Percentiles rank a stretch among this genome's conserved stretches.
phyloP scores from a whole-genome alignment of 768 basidiomycete species.

The Calocybe cyanea region DNA sequence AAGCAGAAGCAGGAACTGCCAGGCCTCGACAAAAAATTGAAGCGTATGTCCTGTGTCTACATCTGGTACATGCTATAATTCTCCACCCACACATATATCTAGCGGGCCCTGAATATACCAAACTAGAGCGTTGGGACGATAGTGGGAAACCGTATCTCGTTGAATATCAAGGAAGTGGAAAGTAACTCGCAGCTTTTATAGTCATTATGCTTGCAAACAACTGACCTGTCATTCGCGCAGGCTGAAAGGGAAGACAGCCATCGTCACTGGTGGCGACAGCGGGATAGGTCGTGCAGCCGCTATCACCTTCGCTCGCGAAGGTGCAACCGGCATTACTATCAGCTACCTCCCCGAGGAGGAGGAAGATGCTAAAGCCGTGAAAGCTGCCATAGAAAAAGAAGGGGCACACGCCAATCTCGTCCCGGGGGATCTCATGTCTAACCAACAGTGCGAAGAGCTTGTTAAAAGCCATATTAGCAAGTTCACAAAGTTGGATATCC shows the following conservation, averaged over 20 bases:
- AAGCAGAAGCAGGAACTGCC: conserved; percentile 46
- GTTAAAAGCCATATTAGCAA: conserved; percentile 43
- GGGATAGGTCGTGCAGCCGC: conserved; percentile 52
- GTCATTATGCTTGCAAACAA: background rate
- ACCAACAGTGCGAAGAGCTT: conserved; percentile 36
- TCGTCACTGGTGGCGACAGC: conserved; percentile 37
- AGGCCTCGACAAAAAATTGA: conserved; percentile 44
- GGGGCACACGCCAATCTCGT: conserved; percentile 31
- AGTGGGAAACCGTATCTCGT: conserved; percentile 45
- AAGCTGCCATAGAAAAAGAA: conserved; percentile 42
- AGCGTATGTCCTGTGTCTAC: conserved; percentile 39
- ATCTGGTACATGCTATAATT: too few species aligned
- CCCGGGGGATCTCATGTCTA: conserved; percentile 39
- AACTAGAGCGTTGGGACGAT: conserved; percentile 46
- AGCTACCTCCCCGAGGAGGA: conserved; percentile 54
- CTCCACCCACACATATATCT: background rate
- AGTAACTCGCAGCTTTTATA: conserved; percentile 22
- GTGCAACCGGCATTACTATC: conserved; percentile 46
- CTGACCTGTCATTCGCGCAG: conserved; percentile 9
- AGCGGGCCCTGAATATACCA: conserved; percentile 36
- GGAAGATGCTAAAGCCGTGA: conserved; percentile 48
- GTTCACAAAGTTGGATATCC: conserved; percentile 46
- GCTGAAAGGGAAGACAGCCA: conserved; percentile 30
- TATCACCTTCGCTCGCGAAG: conserved; percentile 49
- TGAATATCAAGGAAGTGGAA: conserved; percentile 50